A percentile compares a stretch with the other conserved stretches of the same genome.
Evolutionary conservation across 1,139 yeast genomes (phyloP).

Genomic region (Candida mesenterica): DNA sequence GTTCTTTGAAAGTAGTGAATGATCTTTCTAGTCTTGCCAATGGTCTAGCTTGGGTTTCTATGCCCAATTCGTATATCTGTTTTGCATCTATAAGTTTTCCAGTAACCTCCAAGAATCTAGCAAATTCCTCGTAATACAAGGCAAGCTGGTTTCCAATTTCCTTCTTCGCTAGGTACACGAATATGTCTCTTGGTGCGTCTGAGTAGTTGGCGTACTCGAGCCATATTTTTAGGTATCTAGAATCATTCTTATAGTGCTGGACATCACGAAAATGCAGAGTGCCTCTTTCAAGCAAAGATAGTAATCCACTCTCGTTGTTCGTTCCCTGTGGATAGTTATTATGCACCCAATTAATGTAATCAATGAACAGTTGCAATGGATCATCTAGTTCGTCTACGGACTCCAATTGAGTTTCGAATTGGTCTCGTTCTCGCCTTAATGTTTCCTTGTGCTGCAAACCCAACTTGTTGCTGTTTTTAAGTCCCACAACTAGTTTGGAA

Average conservation of each 20-base stretch:
- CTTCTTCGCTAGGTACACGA: constrained; percentile 68
- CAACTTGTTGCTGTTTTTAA: constrained; percentile 21
- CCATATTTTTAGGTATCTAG: constrained; percentile 81
- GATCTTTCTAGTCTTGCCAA: constrained; percentile 49
- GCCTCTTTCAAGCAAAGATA: constrained; percentile 67
- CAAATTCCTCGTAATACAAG: constrained; percentile 78
- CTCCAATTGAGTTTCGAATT: constrained; percentile 43
- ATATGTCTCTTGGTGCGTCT: constrained; percentile 72
- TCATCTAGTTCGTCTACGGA: constrained; percentile 69
- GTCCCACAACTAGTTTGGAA: constrained; percentile 48
- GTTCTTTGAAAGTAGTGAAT: constrained; percentile 44
- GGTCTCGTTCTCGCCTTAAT: constrained; percentile 35
- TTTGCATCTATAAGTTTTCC: constrained; percentile 59
- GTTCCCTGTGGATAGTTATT: constrained; percentile 67
- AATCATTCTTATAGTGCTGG: constrained; percentile 71
- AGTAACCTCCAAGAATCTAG: constrained; percentile 57
- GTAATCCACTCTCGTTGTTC: constrained; percentile 63
- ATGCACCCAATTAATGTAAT: constrained; percentile 72
- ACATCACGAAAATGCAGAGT: constrained; percentile 68
- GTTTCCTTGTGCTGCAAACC: constrained; percentile 23
- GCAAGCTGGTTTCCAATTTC: constrained; percentile 71
- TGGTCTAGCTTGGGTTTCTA: constrained; percentile 65
- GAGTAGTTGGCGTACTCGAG: constrained; percentile 66
- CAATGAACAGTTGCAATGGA: constrained; percentile 71
- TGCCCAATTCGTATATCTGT: constrained; percentile 61